Base-by-base conservation (phyloP, 1,284 basidiomycete species). In the Naganishia sp. region DNA sequence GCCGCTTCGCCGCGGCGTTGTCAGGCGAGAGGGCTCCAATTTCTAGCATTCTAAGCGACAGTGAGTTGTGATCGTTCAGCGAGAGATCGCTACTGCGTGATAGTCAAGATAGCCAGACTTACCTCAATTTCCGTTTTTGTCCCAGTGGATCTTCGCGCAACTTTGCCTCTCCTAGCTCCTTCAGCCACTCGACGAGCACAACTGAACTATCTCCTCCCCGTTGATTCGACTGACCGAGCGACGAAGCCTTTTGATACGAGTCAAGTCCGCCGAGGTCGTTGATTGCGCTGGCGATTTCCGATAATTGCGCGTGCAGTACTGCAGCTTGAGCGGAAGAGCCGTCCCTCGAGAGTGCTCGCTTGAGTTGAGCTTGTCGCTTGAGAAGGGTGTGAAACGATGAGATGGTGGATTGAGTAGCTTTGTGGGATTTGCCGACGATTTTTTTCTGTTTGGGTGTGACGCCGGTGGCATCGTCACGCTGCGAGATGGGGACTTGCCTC, bases 121-220 rank as follows among this genome's bases (percentile, higher is more conserved):
- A 52, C 53, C 42, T 46, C 13, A 66, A 2, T 28, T 45, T 35
- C 11, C 42, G 25, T 5, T 21, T 61, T 5, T 46, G 42, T 41
- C 56, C 86, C 79, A 81, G 56, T 84, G 72, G 70, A 81, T 82
- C 57, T 41, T 68, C 66, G 51, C 73, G 69, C 17, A 54, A 46
- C n/a, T 65, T 65, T n/a, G 50, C 68, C 32, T 65, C 57, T 2
- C 81, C 79, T 67, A 87, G 72, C 58, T 85, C 85, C 69, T 84
- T 84, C 68, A 94, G 76, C 90, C 90, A 94, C 28, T 72, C 75
- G 53, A 94, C 83, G 25, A 93, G 79, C 1, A 92, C 81, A 72
- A 85, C 88, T 73, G 92, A 89, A 71, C 88, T 90, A 17, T 92
- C 92, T 6, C 92, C 92, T 18, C 92, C 92, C 63, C 92, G 81